Conservation (phyloP, 2,329 filamentous ascomycete species). For the Phialophora verrucosa region DNA sequence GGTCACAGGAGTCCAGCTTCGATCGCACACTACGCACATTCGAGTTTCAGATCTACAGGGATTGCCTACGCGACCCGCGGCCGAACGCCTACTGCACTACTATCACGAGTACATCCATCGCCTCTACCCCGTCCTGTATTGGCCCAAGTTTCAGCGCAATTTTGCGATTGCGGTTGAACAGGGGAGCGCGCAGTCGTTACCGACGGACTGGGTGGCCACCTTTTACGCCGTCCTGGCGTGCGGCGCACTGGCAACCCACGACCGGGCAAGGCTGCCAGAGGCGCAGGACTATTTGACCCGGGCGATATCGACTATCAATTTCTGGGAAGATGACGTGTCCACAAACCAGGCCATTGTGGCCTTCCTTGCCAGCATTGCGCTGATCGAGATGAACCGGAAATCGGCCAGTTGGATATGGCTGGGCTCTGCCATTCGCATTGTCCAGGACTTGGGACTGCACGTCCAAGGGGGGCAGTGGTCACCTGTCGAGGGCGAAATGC, state of each 20-base stretch:
- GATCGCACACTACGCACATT: constrained; percentile 42
- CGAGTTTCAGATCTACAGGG: constrained; percentile 57
- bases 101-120: constrained; percentile 80
- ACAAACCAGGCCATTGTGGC: constrained; percentile 76
- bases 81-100: constrained; percentile 73
- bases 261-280: constrained; percentile 51
- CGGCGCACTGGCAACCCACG: constrained; percentile 74
- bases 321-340: constrained; percentile 78
- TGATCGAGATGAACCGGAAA: constrained; percentile 84
- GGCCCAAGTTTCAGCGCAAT: constrained; percentile 78
- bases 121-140: constrained; percentile 84
- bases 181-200: constrained; percentile 64
- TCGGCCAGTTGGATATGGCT: constrained; percentile 87
- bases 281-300: constrained; percentile 71
- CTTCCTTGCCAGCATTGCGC: constrained; percentile 75
- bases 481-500: constrained; percentile 80
- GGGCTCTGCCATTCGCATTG: constrained; percentile 76
- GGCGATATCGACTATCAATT: constrained; percentile 72
- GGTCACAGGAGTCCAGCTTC: constrained; percentile 46
- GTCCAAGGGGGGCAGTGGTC: constrained; percentile 74
- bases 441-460: constrained; percentile 83
- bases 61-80: constrained; percentile 71
- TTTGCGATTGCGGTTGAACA: constrained; percentile 77
- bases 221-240: constrained; percentile 85
- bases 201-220: constrained; percentile 75